Conservation (phyloP, 2,329 filamentous ascomycete genomes). For the Colletotrichum tanaceti region DNA sequence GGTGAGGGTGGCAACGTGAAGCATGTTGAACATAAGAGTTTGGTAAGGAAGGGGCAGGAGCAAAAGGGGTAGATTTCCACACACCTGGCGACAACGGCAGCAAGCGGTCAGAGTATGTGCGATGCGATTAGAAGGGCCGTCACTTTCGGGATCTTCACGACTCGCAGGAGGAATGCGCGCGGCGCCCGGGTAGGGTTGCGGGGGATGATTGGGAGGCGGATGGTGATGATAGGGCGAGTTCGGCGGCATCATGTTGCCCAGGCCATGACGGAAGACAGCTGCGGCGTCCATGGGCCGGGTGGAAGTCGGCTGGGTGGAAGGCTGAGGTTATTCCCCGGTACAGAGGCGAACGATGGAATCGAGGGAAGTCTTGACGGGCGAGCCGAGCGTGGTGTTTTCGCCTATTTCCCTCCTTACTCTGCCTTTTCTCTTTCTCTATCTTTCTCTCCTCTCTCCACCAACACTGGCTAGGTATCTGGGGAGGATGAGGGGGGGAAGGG, state of each 20-base stretch:
- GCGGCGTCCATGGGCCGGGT: constrained; percentile 66
- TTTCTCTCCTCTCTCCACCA: constrained; percentile 2
- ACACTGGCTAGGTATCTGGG: background rate
- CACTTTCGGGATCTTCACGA: constrained; percentile 59
- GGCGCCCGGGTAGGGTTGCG: constrained; percentile 46
- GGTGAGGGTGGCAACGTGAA: constrained; percentile 9
- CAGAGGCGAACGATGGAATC: background rate
- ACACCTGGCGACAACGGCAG: constrained; percentile 81
- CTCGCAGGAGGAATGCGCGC: constrained; percentile 47
- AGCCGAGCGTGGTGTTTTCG: background rate
- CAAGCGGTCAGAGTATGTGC: constrained; percentile 85
- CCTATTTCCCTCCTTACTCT: background rate
- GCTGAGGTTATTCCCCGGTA: constrained; percentile 34
- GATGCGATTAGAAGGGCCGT: constrained; percentile 69
- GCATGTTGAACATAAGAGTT: constrained; percentile 7
- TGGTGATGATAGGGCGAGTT: constrained; percentile 44
- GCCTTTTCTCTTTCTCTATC: background rate
- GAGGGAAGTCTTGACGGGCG: background rate
- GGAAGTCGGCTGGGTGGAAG: constrained; percentile 40
- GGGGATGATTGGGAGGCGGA: constrained; percentile 40
- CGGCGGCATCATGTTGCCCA: constrained; percentile 42
- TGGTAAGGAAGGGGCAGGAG: background rate
- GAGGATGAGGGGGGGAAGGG: background rate
- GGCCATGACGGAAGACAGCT: constrained; percentile 69
- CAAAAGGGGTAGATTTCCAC: constrained; percentile 44